Percentiles rank a stretch among this genome's conserved stretches.
Conservation (phyloP, 306 rosid genomes). For the Citrullus amarus region DNA sequence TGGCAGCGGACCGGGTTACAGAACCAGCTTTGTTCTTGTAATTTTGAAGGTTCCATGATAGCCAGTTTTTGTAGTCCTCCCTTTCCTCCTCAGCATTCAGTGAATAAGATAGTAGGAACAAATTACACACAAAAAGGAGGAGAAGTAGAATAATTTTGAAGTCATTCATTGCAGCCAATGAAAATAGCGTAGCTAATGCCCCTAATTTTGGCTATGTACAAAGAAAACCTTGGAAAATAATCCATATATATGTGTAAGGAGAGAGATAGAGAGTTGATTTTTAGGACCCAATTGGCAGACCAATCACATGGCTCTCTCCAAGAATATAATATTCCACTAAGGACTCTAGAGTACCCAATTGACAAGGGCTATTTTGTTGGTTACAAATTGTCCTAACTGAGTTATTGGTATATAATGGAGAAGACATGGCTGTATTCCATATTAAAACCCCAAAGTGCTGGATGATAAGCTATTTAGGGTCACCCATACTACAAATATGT, state of each 20-base stretch:
- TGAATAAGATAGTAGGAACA: conserved; percentile 3
- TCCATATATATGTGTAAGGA: neutral
- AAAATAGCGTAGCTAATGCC: neutral
- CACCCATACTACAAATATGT: neutral
- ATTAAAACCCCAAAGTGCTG: neutral
- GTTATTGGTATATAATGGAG: neutral
- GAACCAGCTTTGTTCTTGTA: conserved; percentile 10
- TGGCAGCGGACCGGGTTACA: neutral
- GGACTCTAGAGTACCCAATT: neutral
- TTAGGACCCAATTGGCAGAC: neutral
- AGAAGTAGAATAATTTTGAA: conserved; percentile 15
- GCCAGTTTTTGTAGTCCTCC: conserved; percentile 38
- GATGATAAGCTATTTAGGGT: neutral
- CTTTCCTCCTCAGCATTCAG: conserved; percentile 10
- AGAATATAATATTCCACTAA: neutral
- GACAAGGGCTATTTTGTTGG: neutral
- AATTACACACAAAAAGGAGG: conserved; percentile 11
- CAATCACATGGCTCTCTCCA: neutral
- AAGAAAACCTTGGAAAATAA: neutral
- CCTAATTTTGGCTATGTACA: neutral
- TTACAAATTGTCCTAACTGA: neutral
- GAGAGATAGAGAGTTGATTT: neutral
- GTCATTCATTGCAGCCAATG: conserved; percentile 30
- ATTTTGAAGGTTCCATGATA: conserved; percentile 38
- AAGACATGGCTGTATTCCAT: neutral